Evolutionary conservation across 768 basidiomycete genomes (phyloP).

Genomic region (Kwoniella pini): DNA sequence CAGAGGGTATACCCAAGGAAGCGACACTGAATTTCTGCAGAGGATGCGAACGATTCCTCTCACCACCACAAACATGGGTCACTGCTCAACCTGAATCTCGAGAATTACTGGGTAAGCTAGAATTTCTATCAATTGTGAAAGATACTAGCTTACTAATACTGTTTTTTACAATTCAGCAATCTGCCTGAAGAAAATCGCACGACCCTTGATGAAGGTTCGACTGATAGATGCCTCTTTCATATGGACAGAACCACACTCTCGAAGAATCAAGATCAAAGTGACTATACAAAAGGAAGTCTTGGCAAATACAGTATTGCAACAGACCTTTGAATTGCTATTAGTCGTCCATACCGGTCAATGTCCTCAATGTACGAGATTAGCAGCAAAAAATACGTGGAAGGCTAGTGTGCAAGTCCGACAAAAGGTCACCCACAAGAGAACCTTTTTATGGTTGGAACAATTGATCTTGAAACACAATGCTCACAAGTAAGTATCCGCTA

Average conservation of each 20-base stretch:
- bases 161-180: constrained; percentile 62
- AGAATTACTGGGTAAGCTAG: constrained; percentile 66
- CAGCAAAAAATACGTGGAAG: constrained; percentile 99
- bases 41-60: constrained; percentile 89
- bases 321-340: constrained; percentile 95
- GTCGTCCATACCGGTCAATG: constrained; percentile 89
- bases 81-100: constrained; percentile 84
- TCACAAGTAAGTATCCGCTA: constrained; percentile 63
- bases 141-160: background rate
- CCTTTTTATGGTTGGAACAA: constrained; percentile 95
- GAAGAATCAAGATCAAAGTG: constrained; percentile 84
- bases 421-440: constrained; percentile 96
- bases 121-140: background rate
- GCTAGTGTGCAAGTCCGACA: constrained; percentile 98
- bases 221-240: constrained; percentile 98
- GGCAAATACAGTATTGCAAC: constrained; percentile 91
- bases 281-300: constrained; percentile 99
- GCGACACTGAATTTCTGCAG: constrained; percentile 89
- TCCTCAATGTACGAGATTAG: constrained; percentile 86
- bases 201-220: constrained; percentile 77
- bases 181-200: constrained; percentile 79
- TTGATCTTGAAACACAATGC: constrained; percentile 94
- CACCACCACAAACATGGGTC: constrained; percentile 84
- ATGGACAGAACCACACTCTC: constrained; percentile 99
- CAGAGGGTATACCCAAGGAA: constrained; percentile 88